Percentiles rank a stretch among this genome's conserved stretches.
phyloP scores from a whole-genome alignment of 768 basidiomycete species.

The Trametes elegans region DNA sequence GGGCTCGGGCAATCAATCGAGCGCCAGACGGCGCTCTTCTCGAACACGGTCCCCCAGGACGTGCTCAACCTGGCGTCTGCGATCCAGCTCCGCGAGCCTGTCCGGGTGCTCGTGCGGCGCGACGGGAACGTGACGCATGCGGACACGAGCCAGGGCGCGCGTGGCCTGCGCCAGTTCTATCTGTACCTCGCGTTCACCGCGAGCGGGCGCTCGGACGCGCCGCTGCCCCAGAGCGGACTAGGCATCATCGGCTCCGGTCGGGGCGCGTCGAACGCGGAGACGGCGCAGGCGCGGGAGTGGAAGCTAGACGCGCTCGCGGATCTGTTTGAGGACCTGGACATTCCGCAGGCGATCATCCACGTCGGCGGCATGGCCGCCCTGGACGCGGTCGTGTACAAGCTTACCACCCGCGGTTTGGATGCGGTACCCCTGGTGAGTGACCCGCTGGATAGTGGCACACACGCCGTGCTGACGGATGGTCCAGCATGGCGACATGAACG shows the following conservation, averaged over 20 bases:
- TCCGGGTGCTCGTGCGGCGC: slow-evolving; percentile 93
- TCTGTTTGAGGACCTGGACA: slow-evolving; percentile 84
- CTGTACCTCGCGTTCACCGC: slow-evolving; percentile 95
- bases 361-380: slow-evolving; percentile 86
- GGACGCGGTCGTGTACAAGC: slow-evolving; percentile 87
- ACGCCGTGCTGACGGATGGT: slow-evolving; percentile 13
- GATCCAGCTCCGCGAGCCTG: slow-evolving; percentile 93
- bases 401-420: slow-evolving; percentile 82
- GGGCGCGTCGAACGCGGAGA: slow-evolving; percentile 76
- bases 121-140: slow-evolving; percentile 78
- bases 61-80: slow-evolving; percentile 93
- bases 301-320: slow-evolving; percentile 91
- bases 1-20: slow-evolving; percentile 49
- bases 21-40: slow-evolving; percentile 92
- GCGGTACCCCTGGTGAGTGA: slow-evolving; percentile 80
- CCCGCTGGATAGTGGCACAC: background rate
- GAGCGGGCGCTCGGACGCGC: slow-evolving; percentile 62
- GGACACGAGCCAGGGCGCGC: slow-evolving; percentile 67
- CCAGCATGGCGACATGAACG: slow-evolving; percentile 92
- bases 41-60: slow-evolving; percentile 97
- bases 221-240: slow-evolving; percentile 47
- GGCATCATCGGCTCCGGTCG: slow-evolving; percentile 96
- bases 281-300: slow-evolving; percentile 87
- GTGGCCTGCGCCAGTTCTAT: slow-evolving; percentile 93
- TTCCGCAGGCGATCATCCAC: slow-evolving; percentile 79